These are phyloP conservation scores for Kokia cookei DNA, from an alignment of 441 rosid species.

Conservation along the genomic window DNA sequence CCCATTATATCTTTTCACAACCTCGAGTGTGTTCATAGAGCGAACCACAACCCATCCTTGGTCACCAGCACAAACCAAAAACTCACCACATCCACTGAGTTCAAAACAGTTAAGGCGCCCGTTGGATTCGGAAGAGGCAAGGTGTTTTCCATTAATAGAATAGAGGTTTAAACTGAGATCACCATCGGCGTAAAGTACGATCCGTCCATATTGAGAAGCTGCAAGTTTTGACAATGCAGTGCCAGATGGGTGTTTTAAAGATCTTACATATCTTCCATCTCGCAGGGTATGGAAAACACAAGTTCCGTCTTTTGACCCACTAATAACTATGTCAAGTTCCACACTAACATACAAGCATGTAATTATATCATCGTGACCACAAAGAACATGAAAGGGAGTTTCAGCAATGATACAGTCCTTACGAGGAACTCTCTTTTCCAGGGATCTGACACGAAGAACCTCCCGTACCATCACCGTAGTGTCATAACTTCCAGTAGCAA, in stretches of 20 bases:
- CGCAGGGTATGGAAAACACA: conserved; percentile 87
- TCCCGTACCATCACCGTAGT: conserved; percentile 99
- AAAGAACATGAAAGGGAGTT: conserved; percentile 90
- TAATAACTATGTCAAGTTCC: conserved; percentile 94
- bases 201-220: conserved; percentile 79
- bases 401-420: conserved; percentile 73
- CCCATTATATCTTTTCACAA: conserved; percentile 69
- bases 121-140: conserved; percentile 82
- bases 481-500: conserved; percentile 98
- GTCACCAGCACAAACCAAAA: conserved; percentile 92
- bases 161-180: conserved; percentile 91
- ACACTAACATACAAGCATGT: conserved; percentile 79
- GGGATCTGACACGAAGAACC: conserved; percentile 45
- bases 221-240: conserved; percentile 81
- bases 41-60: conserved; percentile 90
- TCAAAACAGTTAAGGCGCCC: conserved; percentile 92
- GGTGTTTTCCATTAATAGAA: conserved; percentile 95
- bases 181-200: conserved; percentile 78
- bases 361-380: conserved; percentile 95
- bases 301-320: conserved; percentile 99
- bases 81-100: conserved; percentile 85
- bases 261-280: conserved; percentile 92
- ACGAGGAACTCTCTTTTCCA: conserved; percentile 67
- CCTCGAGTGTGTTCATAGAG: conserved; percentile 88
- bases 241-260: conserved; percentile 83